phyloP scores from a whole-genome alignment of 352 stramenopile genomes.

The Phytophthora sp. region DNA sequence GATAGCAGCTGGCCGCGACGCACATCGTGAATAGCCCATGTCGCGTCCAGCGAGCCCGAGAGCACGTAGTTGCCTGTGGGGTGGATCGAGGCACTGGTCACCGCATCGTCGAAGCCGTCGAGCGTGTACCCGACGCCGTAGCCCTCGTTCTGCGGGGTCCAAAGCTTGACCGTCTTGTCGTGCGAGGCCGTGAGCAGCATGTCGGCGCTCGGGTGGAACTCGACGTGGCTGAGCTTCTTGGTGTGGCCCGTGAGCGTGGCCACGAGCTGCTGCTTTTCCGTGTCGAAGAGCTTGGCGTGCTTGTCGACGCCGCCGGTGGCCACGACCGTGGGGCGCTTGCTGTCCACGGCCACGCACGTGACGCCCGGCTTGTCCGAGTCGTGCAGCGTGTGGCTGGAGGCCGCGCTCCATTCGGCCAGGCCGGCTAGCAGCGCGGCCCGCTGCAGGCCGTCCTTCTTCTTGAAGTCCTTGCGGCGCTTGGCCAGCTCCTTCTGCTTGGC shows the following conservation, averaged over 20 bases:
- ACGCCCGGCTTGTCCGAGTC: slow-evolving; percentile 77
- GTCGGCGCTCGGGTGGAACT: slow-evolving; percentile 77
- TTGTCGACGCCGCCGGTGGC: slow-evolving; percentile 87
- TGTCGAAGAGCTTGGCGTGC: slow-evolving; percentile 84
- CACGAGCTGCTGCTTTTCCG: slow-evolving; percentile 66
- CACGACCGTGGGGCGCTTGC: slow-evolving; percentile 52
- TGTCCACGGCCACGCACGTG: slow-evolving; percentile 62
- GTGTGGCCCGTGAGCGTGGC: slow-evolving; percentile 82
- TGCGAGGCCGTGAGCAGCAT: slow-evolving; percentile 72
- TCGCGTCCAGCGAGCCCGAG: slow-evolving; percentile 75
- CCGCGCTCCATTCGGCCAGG: slow-evolving; percentile 37
- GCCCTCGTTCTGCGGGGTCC: slow-evolving; percentile 46
- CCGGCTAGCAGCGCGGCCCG: slow-evolving; percentile 44
- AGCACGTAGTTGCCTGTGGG: slow-evolving; percentile 84
- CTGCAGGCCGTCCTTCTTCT: slow-evolving; percentile 64
- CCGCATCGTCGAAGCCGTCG: slow-evolving; percentile 59
- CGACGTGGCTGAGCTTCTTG: slow-evolving; percentile 84
- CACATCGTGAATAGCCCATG: slow-evolving; percentile 89
- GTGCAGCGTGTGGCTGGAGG: slow-evolving; percentile 72
- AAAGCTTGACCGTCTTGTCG: slow-evolving; percentile 88
- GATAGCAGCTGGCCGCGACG: slow-evolving; percentile 59
- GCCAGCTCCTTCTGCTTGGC: slow-evolving; percentile 73
- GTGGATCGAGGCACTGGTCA: slow-evolving; percentile 79
- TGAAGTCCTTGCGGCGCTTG: slow-evolving; percentile 77
- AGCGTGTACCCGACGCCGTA: slow-evolving; percentile 73